A percentile compares a stretch with the other conserved stretches of the same genome.
Evolutionary conservation across 2,329 filamentous ascomycete species (phyloP).

Genomic region (Cordyceps pruinosa): DNA sequence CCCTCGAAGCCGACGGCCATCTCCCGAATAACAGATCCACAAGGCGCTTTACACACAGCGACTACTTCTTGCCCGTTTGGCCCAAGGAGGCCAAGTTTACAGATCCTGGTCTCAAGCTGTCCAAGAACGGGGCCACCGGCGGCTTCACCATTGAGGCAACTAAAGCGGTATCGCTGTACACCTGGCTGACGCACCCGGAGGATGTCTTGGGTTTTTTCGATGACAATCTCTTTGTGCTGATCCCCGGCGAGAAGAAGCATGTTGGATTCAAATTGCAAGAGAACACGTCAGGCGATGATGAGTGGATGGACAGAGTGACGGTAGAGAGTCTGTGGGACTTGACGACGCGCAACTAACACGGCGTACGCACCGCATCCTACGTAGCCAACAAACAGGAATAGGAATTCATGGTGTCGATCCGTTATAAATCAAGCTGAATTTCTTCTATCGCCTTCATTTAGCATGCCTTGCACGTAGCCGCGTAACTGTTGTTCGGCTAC

Average conservation of each 20-base stretch:
- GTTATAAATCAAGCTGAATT: not conserved
- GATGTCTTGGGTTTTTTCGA: constrained; percentile 16
- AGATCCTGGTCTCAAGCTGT: constrained; percentile 14
- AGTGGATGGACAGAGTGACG: constrained; percentile 14
- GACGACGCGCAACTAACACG: not conserved
- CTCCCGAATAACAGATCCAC: constrained; percentile 11
- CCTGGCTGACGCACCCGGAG: constrained; percentile 15
- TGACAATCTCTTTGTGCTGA: constrained; percentile 16
- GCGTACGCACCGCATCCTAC: not conserved
- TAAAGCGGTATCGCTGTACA: constrained; percentile 15
- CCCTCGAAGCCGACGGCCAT: constrained; percentile 13
- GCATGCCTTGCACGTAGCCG: not conserved
- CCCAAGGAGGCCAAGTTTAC: constrained; percentile 15
- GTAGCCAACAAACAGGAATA: not conserved
- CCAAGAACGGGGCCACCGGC: constrained; percentile 5
- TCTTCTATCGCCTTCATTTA: not conserved
- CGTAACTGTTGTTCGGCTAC: not conserved
- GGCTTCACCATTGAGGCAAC: constrained; percentile 15
- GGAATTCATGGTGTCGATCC: not conserved
- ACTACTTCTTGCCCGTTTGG: constrained; percentile 15
- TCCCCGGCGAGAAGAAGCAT: constrained; percentile 15
- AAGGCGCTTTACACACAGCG: constrained; percentile 10
- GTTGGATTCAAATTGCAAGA: constrained; percentile 14
- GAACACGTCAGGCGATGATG: constrained; percentile 6
- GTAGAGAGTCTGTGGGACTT: constrained; percentile 17